These are phyloP conservation scores for Cladophialophora psammophila DNA, from an alignment of 2,329 filamentous ascomycete genomes.

Conservation along the genomic window DNA sequence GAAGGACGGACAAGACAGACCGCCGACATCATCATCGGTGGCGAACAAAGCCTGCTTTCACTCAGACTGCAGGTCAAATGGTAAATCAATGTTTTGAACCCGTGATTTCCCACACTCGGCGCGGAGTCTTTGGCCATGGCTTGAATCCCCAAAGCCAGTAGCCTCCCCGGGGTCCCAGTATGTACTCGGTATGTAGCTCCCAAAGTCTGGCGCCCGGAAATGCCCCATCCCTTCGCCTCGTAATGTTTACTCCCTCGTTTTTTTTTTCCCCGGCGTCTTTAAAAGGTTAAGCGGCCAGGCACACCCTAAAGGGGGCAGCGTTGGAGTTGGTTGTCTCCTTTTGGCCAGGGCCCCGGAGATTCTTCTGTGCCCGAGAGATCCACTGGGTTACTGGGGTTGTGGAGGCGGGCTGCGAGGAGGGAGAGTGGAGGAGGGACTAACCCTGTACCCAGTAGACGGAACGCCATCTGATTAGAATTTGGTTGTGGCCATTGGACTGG, in stretches of 20 bases:
- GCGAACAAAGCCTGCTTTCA: too few relatives aligned
- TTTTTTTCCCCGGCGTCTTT: not conserved
- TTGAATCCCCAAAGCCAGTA: not conserved
- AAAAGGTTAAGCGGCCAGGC: not conserved
- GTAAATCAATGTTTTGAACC: too few relatives aligned
- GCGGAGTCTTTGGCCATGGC: too few relatives aligned
- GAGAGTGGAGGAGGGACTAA: constrained; percentile 6
- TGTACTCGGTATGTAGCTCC: not conserved
- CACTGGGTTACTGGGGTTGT: constrained; percentile 5
- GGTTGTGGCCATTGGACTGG: not conserved
- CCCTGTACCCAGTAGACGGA: not conserved
- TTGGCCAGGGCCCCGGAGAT: constrained; percentile 12
- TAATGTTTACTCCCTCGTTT: not conserved
- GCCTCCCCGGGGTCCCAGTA: not conserved
- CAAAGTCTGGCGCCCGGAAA: constrained; percentile 7
- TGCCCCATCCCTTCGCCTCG: constrained; percentile 6
- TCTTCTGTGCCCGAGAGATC: constrained; percentile 31
- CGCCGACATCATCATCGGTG: too few relatives aligned
- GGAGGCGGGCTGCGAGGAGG: constrained; percentile 1
- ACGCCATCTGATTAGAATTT: not conserved
- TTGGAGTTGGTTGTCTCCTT: not conserved
- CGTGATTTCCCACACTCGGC: too few relatives aligned
- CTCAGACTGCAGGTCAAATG: too few relatives aligned
- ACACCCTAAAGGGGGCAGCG: not conserved
- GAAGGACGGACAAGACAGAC: too few relatives aligned